phyloP scores from a whole-genome alignment of 805 yeast genomes.

The Candida suzukii region DNA sequence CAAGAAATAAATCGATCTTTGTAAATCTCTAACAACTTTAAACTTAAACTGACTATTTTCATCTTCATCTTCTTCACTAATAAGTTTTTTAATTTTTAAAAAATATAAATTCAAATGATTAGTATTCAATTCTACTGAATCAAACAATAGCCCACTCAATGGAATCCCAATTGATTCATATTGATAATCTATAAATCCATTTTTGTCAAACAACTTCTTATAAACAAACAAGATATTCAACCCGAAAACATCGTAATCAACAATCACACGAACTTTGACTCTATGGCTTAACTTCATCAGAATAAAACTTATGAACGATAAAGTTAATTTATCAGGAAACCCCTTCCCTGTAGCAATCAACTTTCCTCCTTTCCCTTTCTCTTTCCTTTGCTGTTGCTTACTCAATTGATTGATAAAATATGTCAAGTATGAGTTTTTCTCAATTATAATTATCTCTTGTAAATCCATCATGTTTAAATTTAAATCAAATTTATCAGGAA shows the following conservation, averaged over 20 bases:
- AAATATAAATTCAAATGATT: no score
- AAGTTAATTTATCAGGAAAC: constrained; percentile 53
- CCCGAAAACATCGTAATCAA: constrained; percentile 66
- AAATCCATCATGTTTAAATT: no score
- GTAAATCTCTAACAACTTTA: constrained; percentile 34
- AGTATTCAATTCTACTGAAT: not conserved
- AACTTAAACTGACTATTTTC: not conserved
- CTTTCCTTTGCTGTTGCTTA: constrained; percentile 22
- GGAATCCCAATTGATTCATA: not conserved
- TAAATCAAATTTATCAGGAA: not conserved
- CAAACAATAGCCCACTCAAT: not conserved
- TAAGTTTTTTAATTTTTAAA: no score
- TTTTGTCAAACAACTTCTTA: constrained; percentile 4
- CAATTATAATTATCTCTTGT: constrained; percentile 38
- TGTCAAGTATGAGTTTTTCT: constrained; percentile 44
- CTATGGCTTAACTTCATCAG: constrained; percentile 3
- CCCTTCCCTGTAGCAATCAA: constrained; percentile 59
- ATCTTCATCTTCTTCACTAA: not conserved
- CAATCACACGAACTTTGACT: constrained; percentile 37
- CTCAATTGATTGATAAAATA: not conserved
- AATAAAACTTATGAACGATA: constrained; percentile 29
- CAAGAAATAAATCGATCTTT: constrained; percentile 41
- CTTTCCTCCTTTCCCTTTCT: constrained; percentile 5
- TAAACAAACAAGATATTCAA: constrained; percentile 40
- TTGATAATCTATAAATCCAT: not conserved